Base-by-base conservation (phyloP, 306 rosid species). In the Prunus mongolica region DNA sequence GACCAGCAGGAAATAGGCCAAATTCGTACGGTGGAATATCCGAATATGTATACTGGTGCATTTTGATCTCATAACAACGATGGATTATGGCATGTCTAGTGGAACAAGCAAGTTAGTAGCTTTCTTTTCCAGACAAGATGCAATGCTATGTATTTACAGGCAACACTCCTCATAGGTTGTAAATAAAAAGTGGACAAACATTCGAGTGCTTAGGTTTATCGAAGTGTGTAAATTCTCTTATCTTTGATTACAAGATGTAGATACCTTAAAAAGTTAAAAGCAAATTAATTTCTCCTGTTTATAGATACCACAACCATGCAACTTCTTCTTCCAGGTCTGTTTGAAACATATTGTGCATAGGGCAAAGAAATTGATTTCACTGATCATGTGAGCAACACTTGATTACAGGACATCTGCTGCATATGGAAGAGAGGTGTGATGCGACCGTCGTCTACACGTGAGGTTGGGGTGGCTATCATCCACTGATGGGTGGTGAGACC, bases 1-100 rank as follows among this genome's bases (percentile, higher is more conserved):
- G 75, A 79, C 74, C 76, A 20, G 55, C 82, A 55, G 68, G 70
- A 74, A 57, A 81, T 62, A 72, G 75, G 44, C 75, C 73, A 79
- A 67, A 76, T 45, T 44, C 72, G 71, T 62, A 69, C 6, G 64
- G 73, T 46, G 41, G 54, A 34, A 34, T 34, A 34, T 34, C 38
- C 38, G 38, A 12, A 20, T n/a, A 25, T 41, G 76, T 55, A 73
- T 58, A 46, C 46, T 12, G 41, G 67, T 25, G 38, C 76, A 52
- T 45, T 41, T 45, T 72, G 46, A 13, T 64, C 54, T 34, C 20
- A 2, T 58, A 24, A 15, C 54, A n/a, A 8, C 6, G 18, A 27
- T 3, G 65, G 41, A 22, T 52, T 18, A 13, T 66, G 24, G 9
- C n/a, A 49, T 25, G 14, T 8, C 62, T 19, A 27, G 22, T 9